Conservation (phyloP, 805 yeast genomes). For the Metschnikowia rubicola region DNA sequence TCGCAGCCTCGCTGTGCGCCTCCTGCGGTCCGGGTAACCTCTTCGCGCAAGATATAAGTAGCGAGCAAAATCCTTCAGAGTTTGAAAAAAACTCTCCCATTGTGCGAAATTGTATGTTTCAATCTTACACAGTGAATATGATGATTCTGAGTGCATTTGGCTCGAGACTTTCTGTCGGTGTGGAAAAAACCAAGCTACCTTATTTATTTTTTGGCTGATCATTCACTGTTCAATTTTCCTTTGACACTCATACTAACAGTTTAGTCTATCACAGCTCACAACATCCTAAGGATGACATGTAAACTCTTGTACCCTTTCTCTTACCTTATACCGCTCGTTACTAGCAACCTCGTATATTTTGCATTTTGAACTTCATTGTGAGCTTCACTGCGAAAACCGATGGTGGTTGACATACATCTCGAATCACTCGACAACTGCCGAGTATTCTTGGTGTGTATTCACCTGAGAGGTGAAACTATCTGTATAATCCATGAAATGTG, state of each 20-base stretch:
- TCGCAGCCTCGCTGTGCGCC: not conserved
- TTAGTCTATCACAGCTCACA: not conserved
- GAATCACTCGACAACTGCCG: too few species aligned
- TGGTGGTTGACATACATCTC: too few species aligned
- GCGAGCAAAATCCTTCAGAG: not conserved
- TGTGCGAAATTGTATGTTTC: constrained; percentile 9
- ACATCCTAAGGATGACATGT: too few species aligned
- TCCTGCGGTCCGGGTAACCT: constrained; percentile 8
- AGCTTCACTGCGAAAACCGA: too few species aligned
- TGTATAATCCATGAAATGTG: too few species aligned
- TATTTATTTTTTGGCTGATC: constrained; percentile 40
- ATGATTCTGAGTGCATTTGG: constrained; percentile 99
- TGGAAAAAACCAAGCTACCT: constrained; percentile 99
- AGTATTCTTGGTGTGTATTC: too few species aligned
- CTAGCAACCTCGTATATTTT: too few species aligned
- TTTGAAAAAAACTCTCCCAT: not conserved
- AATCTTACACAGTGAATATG: constrained; percentile 38
- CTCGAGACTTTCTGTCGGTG: constrained; percentile 96
- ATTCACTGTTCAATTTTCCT: constrained; percentile 2
- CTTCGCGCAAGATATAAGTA: constrained; percentile 8
- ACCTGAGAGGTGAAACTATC: too few species aligned
- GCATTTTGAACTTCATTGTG: not conserved
- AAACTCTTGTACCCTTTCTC: too few species aligned
- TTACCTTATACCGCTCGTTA: too few species aligned
- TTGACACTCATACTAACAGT: constrained; percentile 11